Evolutionary conservation across 2,329 filamentous ascomycete genomes (phyloP), one percentile per base, ranked within the genome.

Genomic region (Colletotrichum cordylinicola): DNA sequence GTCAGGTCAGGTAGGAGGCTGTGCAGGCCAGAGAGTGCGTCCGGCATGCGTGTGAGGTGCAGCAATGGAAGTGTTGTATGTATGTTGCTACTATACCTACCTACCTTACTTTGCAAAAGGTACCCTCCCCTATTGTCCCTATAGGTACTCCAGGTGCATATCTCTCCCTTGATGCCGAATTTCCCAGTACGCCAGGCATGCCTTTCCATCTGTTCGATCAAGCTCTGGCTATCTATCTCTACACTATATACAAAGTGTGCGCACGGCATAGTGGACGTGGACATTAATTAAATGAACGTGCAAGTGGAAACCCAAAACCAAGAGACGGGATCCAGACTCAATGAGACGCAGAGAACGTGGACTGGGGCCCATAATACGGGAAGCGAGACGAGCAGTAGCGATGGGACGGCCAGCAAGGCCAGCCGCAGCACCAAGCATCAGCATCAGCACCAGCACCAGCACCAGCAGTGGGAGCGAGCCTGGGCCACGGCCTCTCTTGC

Each of bases 271-370:
- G 18, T 35, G 58, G 58, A 27, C 31, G 58, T 21, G 58, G 29
- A 61, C n/a, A 61, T 61, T 24, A 35, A 35, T 61, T 60, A 31
- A 60, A 61, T 39, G 67, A 60, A n/a, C 27, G n/a, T 35, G 65
- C 21, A 48, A 27, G 62, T 48, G 21, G 31, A 31, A 55, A 33
- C 60, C n/a, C 21, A 37, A 31, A 29, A 27, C 21, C 55, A 33
- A 24, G 24, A 58, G 35, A 33, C 16, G 56, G 31, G 73, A 62
- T 27, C 52, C 61, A 75, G 68, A 72, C 52, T 62, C 4, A 33
- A 56, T 67, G 31, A 68, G 69, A 75, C 69, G 64, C 62, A 72
- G 68, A 21, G 31, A 62, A 75, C 31, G 60, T 64, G 67, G 60
- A 55, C 72, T 18, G 48, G 67, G 72, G 60, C 37, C 60, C 67